Conservation (phyloP, 2,329 filamentous ascomycete genomes). For the Neofusicoccum ribis region DNA sequence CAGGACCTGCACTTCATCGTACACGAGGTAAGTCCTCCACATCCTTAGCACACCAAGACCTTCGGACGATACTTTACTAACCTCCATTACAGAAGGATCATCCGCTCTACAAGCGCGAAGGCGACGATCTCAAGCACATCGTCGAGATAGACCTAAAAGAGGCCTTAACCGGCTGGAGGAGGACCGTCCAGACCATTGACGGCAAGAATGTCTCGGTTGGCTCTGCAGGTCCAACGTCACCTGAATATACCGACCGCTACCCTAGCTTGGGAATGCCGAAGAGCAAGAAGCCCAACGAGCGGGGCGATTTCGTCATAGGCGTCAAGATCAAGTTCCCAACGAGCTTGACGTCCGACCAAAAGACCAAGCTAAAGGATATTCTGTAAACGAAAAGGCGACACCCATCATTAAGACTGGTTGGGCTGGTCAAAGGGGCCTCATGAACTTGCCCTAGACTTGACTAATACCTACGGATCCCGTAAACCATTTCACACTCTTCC, state of each 20-base stretch:
- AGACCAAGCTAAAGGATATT: constrained; percentile 76
- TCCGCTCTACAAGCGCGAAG: constrained; percentile 78
- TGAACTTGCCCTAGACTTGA: background rate
- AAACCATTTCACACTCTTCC: background rate
- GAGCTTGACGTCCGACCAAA: constrained; percentile 73
- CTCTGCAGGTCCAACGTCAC: constrained; percentile 80
- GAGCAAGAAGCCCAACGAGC: constrained; percentile 80
- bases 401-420: background rate
- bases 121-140: constrained; percentile 78
- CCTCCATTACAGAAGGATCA: constrained; percentile 70
- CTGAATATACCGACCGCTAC: constrained; percentile 77
- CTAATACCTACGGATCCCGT: background rate
- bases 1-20: constrained; percentile 96
- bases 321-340: constrained; percentile 94
- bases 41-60: too few relatives aligned
- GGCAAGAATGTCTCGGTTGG: constrained; percentile 79
- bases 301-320: constrained; percentile 84
- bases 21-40: constrained; percentile 69
- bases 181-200: constrained; percentile 91
- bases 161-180: constrained; percentile 88
- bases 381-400: constrained; percentile 46
- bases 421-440: background rate
- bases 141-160: constrained; percentile 89
- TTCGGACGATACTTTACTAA: constrained; percentile 25
- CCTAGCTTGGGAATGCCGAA: constrained; percentile 92